Base-by-base conservation (phyloP, 495 filamentous ascomycete genomes). In the Talaromyces stipitatus region DNA sequence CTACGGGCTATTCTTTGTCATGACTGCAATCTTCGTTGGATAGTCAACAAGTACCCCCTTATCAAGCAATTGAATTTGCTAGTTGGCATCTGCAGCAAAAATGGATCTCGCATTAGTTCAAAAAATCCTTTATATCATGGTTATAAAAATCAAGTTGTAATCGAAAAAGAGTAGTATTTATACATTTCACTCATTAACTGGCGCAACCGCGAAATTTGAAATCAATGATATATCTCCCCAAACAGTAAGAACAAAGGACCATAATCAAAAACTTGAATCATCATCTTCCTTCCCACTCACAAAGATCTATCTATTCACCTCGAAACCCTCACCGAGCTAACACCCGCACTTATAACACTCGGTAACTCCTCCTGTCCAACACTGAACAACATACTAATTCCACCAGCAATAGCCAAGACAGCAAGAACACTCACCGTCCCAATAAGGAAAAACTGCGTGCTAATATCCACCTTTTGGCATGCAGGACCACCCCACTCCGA, bases 401-500 rank as follows among this genome's bases (percentile, higher is more conserved):
- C 84, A 69, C 84, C 85, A 14, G 72, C 69, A 4, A 88, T 64
- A 27, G 85, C 72, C 22, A 80, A 71, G 9, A 89, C 66, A 26
- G 90, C 73, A 20, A 82, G 65, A 43, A 95, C 72, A 6, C 78
- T 83, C 38, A 94, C 85, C 3, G 84, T 81, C 4, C 82, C 76
- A 62, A 98, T 76, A 36, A 98, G 70, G 80, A 91, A 95, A 69
- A 98, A 97, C 33, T 84, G 84, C 18, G 85, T 80, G 70, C 88
- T 91, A 46, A 97, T 72, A 68, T 98, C 92, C 64, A 85, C 85
- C 81, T 97, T 98, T 71, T 95, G 86, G 72, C 94, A 98, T 58
- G 86, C 86, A 29, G 83, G 72, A 11, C 94, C 94, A 50, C 85
- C 92, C 89, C 90, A 98, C 58, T 80, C 70, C 20, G 74, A 70